Evolutionary conservation across 371 early-diverging fungal genomes (phyloP).

Genomic region (Mucor mucedo): DNA sequence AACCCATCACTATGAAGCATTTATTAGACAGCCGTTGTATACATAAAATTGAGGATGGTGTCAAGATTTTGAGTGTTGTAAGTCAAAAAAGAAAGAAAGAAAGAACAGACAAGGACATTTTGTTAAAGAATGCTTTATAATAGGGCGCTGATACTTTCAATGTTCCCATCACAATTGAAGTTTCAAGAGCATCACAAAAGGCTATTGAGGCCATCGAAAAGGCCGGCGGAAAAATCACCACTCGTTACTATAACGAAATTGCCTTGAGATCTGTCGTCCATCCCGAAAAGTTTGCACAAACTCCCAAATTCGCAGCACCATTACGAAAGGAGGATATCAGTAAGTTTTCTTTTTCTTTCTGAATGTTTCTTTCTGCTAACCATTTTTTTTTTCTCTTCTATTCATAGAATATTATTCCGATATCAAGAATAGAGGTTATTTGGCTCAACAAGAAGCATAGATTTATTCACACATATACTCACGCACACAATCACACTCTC

Average conservation of each 20-base stretch:
- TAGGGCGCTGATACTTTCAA: slow-evolving; percentile 74
- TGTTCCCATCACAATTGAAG: slow-evolving; percentile 80
- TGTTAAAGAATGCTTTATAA: too few relatives aligned
- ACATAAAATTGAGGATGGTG: slow-evolving; percentile 84
- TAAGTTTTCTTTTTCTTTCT: slow-evolving; percentile 26
- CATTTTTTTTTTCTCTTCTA: neutral
- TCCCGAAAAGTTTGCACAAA: slow-evolving; percentile 79
- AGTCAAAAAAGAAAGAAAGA: slow-evolving; percentile 13
- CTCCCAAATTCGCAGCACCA: slow-evolving; percentile 43
- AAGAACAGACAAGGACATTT: neutral
- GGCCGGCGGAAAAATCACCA: slow-evolving; percentile 84
- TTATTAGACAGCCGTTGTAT: slow-evolving; percentile 79
- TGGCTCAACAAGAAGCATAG: slow-evolving; percentile 48
- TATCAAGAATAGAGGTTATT: slow-evolving; percentile 72
- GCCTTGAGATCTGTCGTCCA: slow-evolving; percentile 80
- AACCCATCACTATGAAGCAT: slow-evolving; percentile 85
- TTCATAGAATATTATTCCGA: slow-evolving; percentile 60
- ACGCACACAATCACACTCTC: neutral
- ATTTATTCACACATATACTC: slow-evolving; percentile 3
- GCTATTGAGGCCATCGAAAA: slow-evolving; percentile 87
- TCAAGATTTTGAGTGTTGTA: slow-evolving; percentile 84
- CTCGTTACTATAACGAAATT: slow-evolving; percentile 79
- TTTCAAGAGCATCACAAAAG: slow-evolving; percentile 79
- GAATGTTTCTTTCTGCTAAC: neutral
- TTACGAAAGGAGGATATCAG: slow-evolving; percentile 62